phyloP scores from a whole-genome alignment of 345 rosid species.

The Aquilaria sinensis region DNA sequence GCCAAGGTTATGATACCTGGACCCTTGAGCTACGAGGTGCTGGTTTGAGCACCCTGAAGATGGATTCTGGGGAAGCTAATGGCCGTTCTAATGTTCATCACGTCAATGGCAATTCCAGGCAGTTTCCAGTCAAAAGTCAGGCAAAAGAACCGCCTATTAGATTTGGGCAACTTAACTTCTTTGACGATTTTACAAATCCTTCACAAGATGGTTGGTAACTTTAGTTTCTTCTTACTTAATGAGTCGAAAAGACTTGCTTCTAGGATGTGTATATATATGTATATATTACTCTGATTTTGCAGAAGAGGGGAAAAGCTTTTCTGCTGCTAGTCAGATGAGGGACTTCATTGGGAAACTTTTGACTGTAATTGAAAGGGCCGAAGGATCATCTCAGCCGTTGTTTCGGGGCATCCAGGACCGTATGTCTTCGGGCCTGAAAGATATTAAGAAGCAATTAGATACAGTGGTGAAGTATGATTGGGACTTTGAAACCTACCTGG shows the following conservation, averaged over 20 bases:
- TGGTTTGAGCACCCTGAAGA: constrained; percentile 53
- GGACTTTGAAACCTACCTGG: constrained; percentile 90
- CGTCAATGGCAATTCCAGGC: not conserved
- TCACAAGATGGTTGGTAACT: constrained; percentile 19
- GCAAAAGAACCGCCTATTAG: constrained; percentile 16
- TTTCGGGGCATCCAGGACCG: constrained; percentile 29
- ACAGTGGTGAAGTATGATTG: constrained; percentile 58
- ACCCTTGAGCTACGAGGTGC: constrained; percentile 81
- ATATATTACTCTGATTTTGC: constrained; percentile 12
- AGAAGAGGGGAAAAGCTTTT: constrained; percentile 18
- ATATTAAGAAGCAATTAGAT: constrained; percentile 50
- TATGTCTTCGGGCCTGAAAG: constrained; percentile 37
- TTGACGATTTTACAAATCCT: constrained; percentile 8
- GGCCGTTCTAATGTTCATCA: not conserved
- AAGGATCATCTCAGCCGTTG: constrained; percentile 16
- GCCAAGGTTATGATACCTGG: constrained; percentile 88
- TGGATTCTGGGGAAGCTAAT: constrained; percentile 22
- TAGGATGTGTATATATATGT: not conserved
- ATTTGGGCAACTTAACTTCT: constrained; percentile 20
- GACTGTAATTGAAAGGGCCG: constrained; percentile 24
- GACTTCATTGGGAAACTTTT: constrained; percentile 24
- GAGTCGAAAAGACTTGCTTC: not conserved
- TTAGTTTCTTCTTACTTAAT: constrained; percentile 37
- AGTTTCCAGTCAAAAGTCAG: not conserved
- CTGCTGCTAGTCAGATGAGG: constrained; percentile 21